Conservation (phyloP, 2,329 filamentous ascomycete genomes). For the Corniculantispora saksenae region DNA sequence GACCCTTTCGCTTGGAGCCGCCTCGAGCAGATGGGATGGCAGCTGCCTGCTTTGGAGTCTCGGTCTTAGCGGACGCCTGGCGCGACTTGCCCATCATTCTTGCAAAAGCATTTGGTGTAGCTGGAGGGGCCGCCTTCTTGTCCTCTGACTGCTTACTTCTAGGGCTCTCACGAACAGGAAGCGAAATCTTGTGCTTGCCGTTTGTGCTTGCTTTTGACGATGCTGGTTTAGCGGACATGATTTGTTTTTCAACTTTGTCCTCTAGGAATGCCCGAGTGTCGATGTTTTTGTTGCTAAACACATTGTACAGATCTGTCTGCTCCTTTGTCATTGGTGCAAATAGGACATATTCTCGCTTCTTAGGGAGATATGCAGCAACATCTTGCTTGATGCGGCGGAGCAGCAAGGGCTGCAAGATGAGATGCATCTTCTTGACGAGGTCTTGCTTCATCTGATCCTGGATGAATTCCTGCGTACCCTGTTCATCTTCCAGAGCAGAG, state of each 20-base stretch:
- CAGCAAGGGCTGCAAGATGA: slow-evolving; percentile 88
- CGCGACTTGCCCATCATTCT: slow-evolving; percentile 47
- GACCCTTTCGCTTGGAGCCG: slow-evolving; percentile 35
- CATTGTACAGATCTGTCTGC: slow-evolving; percentile 85
- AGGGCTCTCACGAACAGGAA: slow-evolving; percentile 40
- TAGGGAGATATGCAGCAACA: slow-evolving; percentile 86
- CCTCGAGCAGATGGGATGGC: slow-evolving; percentile 25
- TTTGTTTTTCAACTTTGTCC: slow-evolving; percentile 69
- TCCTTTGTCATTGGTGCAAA: slow-evolving; percentile 90
- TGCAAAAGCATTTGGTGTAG: slow-evolving; percentile 49
- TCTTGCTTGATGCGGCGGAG: slow-evolving; percentile 89
- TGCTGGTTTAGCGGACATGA: slow-evolving; percentile 41
- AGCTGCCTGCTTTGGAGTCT: slow-evolving; percentile 20
- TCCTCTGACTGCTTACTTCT: slow-evolving; percentile 31
- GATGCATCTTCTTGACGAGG: slow-evolving; percentile 74
- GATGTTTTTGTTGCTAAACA: slow-evolving; percentile 55
- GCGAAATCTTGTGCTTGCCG: slow-evolving; percentile 27
- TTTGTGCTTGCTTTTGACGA: slow-evolving; percentile 12
- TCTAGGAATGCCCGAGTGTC: slow-evolving; percentile 78
- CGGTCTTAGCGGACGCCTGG: slow-evolving; percentile 27
- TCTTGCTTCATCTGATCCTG: slow-evolving; percentile 66
- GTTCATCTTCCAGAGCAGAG: slow-evolving; percentile 82
- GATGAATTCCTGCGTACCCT: slow-evolving; percentile 75
- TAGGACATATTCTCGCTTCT: slow-evolving; percentile 93
- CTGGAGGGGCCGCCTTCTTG: slow-evolving; percentile 22